These are phyloP conservation scores for Mucuna pruriens DNA, from an alignment of 306 rosid genomes.

Conservation along the genomic window DNA sequence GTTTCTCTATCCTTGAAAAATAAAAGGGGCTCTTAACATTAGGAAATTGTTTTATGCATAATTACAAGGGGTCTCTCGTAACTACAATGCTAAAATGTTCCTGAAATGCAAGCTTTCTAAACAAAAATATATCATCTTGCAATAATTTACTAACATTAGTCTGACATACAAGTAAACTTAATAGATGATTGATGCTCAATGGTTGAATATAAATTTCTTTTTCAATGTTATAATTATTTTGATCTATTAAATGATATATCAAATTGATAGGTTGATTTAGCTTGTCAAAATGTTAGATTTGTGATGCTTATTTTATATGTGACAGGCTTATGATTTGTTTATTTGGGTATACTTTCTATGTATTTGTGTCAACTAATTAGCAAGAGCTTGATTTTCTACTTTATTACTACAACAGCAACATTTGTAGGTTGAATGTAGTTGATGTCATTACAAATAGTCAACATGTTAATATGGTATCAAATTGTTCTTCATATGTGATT, in stretches of 20 bases:
- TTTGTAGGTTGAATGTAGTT: slow-evolving; percentile 1
- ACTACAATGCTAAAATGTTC: neutral
- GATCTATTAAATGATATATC: neutral
- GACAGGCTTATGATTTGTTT: neutral
- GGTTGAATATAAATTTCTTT: neutral
- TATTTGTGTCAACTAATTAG: neutral
- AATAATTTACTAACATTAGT: neutral
- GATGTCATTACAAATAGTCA: slow-evolving; percentile 3
- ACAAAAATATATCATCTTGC: neutral
- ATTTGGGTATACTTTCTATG: slow-evolving; percentile 14
- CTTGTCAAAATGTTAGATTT: slow-evolving; percentile 22
- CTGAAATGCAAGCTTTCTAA: neutral
- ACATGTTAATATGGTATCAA: neutral
- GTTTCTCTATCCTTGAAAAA: slow-evolving; percentile 16
- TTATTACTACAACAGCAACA: neutral
- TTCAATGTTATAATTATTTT: neutral
- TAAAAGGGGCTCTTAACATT: neutral
- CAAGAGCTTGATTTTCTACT: neutral
- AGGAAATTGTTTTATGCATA: neutral
- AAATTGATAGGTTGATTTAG: neutral
- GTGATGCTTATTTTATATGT: neutral
- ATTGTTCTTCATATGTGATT: neutral
- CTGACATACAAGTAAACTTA: neutral
- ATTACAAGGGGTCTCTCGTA: neutral
- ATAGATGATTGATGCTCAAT: neutral